Percentiles rank a stretch among this genome's conserved stretches.
Conservation (phyloP, 1,139 yeast genomes). For the Pichia sp. region DNA sequence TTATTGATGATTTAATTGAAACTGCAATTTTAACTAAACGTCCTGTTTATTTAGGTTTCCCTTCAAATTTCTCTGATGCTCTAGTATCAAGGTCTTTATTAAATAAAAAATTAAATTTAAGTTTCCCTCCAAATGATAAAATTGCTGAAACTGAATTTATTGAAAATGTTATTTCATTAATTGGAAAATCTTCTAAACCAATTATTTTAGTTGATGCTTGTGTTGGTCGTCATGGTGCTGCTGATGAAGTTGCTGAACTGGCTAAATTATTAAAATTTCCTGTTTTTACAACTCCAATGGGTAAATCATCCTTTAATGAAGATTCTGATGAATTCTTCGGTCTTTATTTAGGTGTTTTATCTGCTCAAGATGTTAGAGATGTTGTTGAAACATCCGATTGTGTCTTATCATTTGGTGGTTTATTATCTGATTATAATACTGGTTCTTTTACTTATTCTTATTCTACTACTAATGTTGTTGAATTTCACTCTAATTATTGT, state of each 20-base stretch:
- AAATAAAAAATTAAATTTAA: constrained; percentile 45
- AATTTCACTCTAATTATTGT: constrained; percentile 85
- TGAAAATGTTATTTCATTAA: constrained; percentile 46
- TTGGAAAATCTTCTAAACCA: constrained; percentile 58
- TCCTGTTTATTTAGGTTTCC: constrained; percentile 80
- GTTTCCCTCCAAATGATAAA: constrained; percentile 55
- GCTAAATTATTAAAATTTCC: constrained; percentile 74
- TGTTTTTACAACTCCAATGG: constrained; percentile 86
- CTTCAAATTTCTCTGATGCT: constrained; percentile 73
- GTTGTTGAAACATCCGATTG: constrained; percentile 75
- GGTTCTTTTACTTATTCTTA: constrained; percentile 83
- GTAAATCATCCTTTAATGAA: constrained; percentile 77
- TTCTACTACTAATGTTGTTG: constrained; percentile 73
- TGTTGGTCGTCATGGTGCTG: constrained; percentile 70
- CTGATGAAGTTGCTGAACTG: constrained; percentile 53
- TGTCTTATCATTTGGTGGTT: constrained; percentile 72
- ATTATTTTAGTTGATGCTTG: constrained; percentile 81
- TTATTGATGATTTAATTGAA: constrained; percentile 69
- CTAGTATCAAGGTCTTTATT: constrained; percentile 49
- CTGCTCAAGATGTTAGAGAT: constrained; percentile 68
- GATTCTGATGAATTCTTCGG: constrained; percentile 74
- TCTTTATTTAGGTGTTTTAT: constrained; percentile 76
- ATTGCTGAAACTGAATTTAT: constrained; percentile 72
- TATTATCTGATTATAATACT: constrained; percentile 83
- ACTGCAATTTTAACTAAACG: constrained; percentile 67